Evolutionary conservation across 805 yeast genomes (phyloP).

Genomic region (Metschnikowia rubicola): DNA sequence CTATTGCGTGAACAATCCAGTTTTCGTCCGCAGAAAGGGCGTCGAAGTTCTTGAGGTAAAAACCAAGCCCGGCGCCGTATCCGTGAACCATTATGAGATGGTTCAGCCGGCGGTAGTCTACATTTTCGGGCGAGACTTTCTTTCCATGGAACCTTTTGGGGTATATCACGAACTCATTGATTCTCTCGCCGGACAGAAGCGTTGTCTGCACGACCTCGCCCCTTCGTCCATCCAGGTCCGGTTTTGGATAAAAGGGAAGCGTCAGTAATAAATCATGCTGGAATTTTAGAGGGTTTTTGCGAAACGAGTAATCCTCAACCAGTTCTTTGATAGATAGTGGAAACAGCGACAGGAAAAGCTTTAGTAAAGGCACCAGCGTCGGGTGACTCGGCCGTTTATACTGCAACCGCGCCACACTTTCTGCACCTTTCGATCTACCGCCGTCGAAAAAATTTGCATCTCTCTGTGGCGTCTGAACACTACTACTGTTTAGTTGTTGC

Average conservation of each 20-base stretch:
- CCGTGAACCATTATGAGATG: slow-evolving; percentile 45
- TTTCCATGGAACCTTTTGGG: slow-evolving; percentile 7
- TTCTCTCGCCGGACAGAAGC: slow-evolving; percentile 27
- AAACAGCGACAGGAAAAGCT: slow-evolving; percentile 51
- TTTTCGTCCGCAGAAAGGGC: slow-evolving; percentile 28
- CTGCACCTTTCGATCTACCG: background rate
- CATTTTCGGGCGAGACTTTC: background rate
- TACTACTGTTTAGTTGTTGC: background rate
- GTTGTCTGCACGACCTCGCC: slow-evolving; percentile 32
- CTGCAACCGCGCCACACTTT: background rate
- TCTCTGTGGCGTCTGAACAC: background rate
- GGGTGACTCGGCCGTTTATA: slow-evolving; percentile 62
- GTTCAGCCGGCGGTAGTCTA: slow-evolving; percentile 4
- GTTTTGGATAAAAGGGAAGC: slow-evolving; percentile 45
- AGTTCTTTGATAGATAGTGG: slow-evolving; percentile 56
- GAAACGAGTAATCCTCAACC: slow-evolving; percentile 44
- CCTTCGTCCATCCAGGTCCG: slow-evolving; percentile 26
- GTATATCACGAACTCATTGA: slow-evolving; percentile 42
- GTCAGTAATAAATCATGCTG: slow-evolving; percentile 45
- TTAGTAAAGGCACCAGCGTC: slow-evolving; percentile 58
- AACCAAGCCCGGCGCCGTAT: slow-evolving; percentile 44
- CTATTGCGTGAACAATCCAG: slow-evolving; percentile 83
- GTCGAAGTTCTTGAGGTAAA: slow-evolving; percentile 39
- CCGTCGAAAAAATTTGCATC: background rate
- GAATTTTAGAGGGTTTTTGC: slow-evolving; percentile 37